phyloP scores from a whole-genome alignment of 2,329 filamentous ascomycete genomes.

The Calonectria naviculata region DNA sequence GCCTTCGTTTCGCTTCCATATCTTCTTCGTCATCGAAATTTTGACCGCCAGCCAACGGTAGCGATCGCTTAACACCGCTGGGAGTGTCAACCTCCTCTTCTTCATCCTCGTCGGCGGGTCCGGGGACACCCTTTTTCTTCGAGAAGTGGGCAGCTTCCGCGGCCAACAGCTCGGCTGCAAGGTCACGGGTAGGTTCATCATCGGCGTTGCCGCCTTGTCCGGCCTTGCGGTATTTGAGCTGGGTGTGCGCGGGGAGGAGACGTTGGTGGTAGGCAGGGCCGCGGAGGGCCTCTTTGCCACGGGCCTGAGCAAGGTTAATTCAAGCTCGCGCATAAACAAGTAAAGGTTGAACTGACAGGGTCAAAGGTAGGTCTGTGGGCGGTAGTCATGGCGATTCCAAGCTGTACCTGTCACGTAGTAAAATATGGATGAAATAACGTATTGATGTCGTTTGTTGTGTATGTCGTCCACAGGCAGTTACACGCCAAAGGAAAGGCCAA shows the following conservation, averaged over 20 bases:
- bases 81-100: slow-evolving; percentile 53
- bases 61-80: slow-evolving; percentile 70
- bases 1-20: slow-evolving; percentile 82
- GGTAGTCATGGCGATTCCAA: slow-evolving; percentile 65
- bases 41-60: slow-evolving; percentile 32
- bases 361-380: slow-evolving; percentile 94
- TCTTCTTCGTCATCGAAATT: slow-evolving; percentile 76
- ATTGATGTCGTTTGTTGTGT: not conserved
- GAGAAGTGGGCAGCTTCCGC: slow-evolving; percentile 90
- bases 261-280: slow-evolving; percentile 97
- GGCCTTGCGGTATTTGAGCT: slow-evolving; percentile 87
- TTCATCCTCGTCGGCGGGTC: slow-evolving; percentile 59
- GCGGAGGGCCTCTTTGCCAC: slow-evolving; percentile 93
- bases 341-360: slow-evolving; percentile 66
- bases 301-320: slow-evolving; percentile 68
- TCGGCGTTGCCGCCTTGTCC: slow-evolving; percentile 86
- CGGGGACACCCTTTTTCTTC: slow-evolving; percentile 74
- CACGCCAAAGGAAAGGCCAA: not conserved
- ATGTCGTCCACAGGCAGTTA: not conserved
- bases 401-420: not conserved
- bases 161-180: slow-evolving; percentile 88
- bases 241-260: slow-evolving; percentile 91
- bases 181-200: slow-evolving; percentile 78
- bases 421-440: not conserved
- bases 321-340: not conserved